These are phyloP conservation scores for Umbelopsis sp. DNA, from an alignment of 371 early-diverging fungal species.

Conservation along the genomic window DNA sequence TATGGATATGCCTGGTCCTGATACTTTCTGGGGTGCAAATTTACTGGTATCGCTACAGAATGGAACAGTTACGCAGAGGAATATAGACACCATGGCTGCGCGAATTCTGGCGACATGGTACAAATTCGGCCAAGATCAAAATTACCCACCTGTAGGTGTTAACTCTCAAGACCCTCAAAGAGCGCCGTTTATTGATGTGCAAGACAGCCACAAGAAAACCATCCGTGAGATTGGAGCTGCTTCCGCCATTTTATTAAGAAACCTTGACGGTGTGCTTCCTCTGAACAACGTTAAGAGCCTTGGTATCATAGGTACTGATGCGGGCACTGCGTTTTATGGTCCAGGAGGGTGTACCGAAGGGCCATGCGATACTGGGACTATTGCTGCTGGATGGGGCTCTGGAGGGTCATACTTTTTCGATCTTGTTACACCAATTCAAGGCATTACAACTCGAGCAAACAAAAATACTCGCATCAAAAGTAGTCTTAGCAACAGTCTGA, in stretches of 20 bases:
- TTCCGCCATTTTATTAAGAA: conserved; percentile 44
- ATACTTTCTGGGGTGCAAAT: conserved; percentile 14
- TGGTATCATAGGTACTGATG: conserved; percentile 55
- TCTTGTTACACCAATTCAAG: conserved; percentile 44
- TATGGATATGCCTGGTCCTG: conserved; percentile 56
- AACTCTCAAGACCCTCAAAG: conserved; percentile 22
- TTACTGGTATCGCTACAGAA: not conserved
- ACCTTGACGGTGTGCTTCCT: conserved; percentile 35
- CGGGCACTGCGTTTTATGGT: conserved; percentile 24
- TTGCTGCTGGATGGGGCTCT: conserved; percentile 60
- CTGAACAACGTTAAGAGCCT: conserved; percentile 26
- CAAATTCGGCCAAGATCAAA: conserved; percentile 28
- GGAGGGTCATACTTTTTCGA: conserved; percentile 57
- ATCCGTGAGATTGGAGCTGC: conserved; percentile 48
- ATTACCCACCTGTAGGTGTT: conserved; percentile 35
- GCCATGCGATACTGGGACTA: conserved; percentile 34
- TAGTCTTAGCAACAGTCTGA: conserved; percentile 29
- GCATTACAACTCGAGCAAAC: conserved; percentile 31
- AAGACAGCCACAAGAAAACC: conserved; percentile 32
- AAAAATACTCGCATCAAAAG: conserved; percentile 23
- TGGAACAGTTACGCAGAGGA: not conserved
- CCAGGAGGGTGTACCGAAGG: conserved; percentile 18
- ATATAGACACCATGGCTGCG: conserved; percentile 8
- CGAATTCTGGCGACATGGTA: conserved; percentile 23
- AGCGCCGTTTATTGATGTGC: conserved; percentile 34